Percentiles rank a stretch among this genome's conserved stretches.
These are phyloP conservation scores for Puccinia polysora DNA, from an alignment of 1,284 basidiomycete species.

Conservation along the genomic window DNA sequence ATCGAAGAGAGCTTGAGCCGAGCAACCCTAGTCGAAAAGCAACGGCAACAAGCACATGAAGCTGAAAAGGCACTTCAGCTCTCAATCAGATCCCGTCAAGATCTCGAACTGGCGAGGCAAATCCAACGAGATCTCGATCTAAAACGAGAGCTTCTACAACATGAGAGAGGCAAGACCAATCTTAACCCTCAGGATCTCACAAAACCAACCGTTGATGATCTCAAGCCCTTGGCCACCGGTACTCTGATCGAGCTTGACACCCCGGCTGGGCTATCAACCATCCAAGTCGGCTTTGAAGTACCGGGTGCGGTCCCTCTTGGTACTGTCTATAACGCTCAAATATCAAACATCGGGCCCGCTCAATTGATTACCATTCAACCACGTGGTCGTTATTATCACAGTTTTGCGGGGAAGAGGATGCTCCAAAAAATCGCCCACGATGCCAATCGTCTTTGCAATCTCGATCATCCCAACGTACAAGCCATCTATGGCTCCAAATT, in stretches of 20 bases:
- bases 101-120: slow-evolving; percentile 34
- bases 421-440: slow-evolving; percentile 28
- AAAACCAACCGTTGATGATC: not conserved
- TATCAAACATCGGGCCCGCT: slow-evolving; percentile 11
- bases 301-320: slow-evolving; percentile 4
- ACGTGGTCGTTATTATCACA: slow-evolving; percentile 33
- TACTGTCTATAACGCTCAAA: slow-evolving; percentile 17
- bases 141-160: slow-evolving; percentile 13
- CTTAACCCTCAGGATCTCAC: not conserved
- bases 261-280: slow-evolving; percentile 7
- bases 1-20: slow-evolving; percentile 35
- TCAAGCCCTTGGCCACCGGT: not conserved
- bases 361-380: slow-evolving; percentile 19
- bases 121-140: slow-evolving; percentile 36
- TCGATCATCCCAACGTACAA: slow-evolving; percentile 25
- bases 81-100: slow-evolving; percentile 26
- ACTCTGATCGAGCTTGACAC: slow-evolving; percentile 10
- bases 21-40: slow-evolving; percentile 25
- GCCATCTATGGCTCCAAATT: slow-evolving; percentile 33
- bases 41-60: slow-evolving; percentile 25
- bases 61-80: slow-evolving; percentile 28
- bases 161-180: slow-evolving; percentile 28
- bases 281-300: slow-evolving; percentile 29
- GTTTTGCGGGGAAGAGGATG: slow-evolving; percentile 9
- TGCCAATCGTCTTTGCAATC: slow-evolving; percentile 1